Conservation (phyloP, 2,329 filamentous ascomycete genomes). For the Aspergillus candidus region DNA sequence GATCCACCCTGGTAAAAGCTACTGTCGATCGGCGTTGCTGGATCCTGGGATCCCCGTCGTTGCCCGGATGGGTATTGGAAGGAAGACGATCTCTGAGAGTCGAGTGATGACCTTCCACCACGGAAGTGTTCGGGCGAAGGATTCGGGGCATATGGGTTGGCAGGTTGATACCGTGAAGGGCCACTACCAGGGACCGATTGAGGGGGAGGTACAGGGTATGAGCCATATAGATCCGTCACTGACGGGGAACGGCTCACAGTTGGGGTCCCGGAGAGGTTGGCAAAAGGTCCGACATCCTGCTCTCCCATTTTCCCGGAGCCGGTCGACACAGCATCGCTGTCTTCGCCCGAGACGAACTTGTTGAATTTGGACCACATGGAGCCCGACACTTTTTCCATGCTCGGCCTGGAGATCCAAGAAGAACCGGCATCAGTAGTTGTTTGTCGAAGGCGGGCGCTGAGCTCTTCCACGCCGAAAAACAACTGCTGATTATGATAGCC, state of each 20-base stretch:
- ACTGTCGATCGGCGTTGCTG: conserved; percentile 27
- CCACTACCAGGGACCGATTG: conserved; percentile 29
- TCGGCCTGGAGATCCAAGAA: conserved; percentile 92
- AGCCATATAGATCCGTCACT: conserved; percentile 67
- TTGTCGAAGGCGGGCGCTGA: conserved; percentile 75
- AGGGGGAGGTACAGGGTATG: conserved; percentile 40
- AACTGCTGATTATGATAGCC: conserved; percentile 77
- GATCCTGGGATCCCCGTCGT: conserved; percentile 35
- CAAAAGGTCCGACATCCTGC: conserved; percentile 69
- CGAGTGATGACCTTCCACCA: conserved; percentile 43
- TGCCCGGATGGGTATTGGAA: conserved; percentile 29
- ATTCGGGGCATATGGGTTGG: conserved; percentile 41
- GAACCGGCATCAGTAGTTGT: conserved; percentile 73
- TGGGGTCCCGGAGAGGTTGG: conserved; percentile 68
- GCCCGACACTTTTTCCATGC: conserved; percentile 90
- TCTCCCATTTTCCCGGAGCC: conserved; percentile 52
- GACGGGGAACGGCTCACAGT: conserved; percentile 70
- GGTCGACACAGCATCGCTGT: conserved; percentile 60
- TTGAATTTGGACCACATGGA: conserved; percentile 90
- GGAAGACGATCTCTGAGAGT: conserved; percentile 40
- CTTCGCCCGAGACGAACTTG: conserved; percentile 91
- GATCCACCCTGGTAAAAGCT: conserved; percentile 27
- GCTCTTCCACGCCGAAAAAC: conserved; percentile 71
- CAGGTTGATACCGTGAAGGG: conserved; percentile 40
- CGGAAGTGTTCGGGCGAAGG: conserved; percentile 48